phyloP scores from a whole-genome alignment of 2,329 filamentous ascomycete species.

The Emericellopsis cladophorae region DNA sequence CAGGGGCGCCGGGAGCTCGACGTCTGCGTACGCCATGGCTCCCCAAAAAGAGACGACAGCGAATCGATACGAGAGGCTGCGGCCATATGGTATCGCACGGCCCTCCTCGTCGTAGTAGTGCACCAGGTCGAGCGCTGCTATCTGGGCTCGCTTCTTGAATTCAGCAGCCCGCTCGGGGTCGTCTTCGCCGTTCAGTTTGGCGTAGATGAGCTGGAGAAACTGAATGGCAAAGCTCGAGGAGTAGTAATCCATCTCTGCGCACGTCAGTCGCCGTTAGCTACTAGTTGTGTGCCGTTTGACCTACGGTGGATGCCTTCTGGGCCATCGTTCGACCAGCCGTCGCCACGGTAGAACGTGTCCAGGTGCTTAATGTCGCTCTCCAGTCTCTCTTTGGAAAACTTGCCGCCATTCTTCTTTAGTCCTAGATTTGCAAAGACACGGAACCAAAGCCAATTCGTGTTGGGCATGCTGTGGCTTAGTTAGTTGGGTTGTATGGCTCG shows the following conservation, averaged over 20 bases:
- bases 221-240: conserved; percentile 75
- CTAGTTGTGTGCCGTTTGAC: conserved; percentile 6
- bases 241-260: conserved; percentile 67
- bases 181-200: conserved; percentile 54
- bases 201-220: conserved; percentile 65
- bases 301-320: conserved; percentile 60
- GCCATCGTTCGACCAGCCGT: conserved; percentile 73
- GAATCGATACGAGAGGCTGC: conserved; percentile 71
- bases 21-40: conserved; percentile 61
- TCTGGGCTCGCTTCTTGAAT: conserved; percentile 55
- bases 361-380: conserved; percentile 67
- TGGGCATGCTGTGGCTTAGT: conserved; percentile 45
- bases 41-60: conserved; percentile 81
- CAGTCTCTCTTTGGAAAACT: conserved; percentile 55
- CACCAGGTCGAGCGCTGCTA: conserved; percentile 56
- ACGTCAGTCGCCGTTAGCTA: neutral
- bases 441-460: conserved; percentile 67
- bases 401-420: conserved; percentile 60
- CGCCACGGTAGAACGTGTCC: conserved; percentile 70
- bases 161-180: conserved; percentile 55
- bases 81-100: conserved; percentile 62
- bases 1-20: conserved; percentile 58
- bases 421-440: conserved; percentile 74
- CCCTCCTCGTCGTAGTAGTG: conserved; percentile 67
- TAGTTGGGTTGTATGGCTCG: neutral